Evolutionary conservation across 495 filamentous ascomycete species (phyloP).

Genomic region (Aspergillus sparsus): DNA sequence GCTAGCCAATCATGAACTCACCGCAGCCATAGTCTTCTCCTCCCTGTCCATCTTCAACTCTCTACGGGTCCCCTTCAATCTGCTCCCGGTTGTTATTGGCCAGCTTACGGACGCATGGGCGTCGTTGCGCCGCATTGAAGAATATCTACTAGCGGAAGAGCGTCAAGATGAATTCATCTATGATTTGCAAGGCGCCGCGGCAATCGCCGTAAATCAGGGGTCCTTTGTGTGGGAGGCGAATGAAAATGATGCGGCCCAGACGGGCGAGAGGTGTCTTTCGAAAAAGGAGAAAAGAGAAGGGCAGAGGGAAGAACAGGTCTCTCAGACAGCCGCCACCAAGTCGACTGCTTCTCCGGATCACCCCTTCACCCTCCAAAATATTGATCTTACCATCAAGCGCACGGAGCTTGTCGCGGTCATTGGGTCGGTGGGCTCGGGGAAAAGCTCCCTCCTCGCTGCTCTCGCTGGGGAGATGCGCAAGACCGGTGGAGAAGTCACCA

Average conservation of each 20-base stretch:
- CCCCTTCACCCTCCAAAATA: not conserved
- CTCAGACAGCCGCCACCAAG: not conserved
- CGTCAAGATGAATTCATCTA: not conserved
- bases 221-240: not conserved
- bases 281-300: too few relatives aligned
- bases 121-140: not conserved
- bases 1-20: not conserved
- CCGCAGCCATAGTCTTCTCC: not conserved
- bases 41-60: not conserved
- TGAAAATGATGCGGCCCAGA: not conserved
- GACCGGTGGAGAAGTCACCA: conserved; percentile 73
- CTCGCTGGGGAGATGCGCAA: conserved; percentile 91
- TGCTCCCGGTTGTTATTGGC: not conserved
- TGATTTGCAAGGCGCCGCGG: too few relatives aligned
- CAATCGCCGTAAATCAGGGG: not conserved
- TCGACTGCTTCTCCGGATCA: not conserved
- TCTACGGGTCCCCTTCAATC: not conserved
- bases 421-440: conserved; percentile 90
- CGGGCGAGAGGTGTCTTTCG: too few relatives aligned
- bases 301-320: too few relatives aligned
- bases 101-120: not conserved
- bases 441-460: conserved; percentile 86
- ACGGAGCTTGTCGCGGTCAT: conserved; percentile 89
- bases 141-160: not conserved
- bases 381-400: conserved; percentile 82